Evolutionary conservation across 1,284 basidiomycete species (phyloP), one percentile per base, ranked within the genome.

Genomic region (Thelephora terrestris): DNA sequence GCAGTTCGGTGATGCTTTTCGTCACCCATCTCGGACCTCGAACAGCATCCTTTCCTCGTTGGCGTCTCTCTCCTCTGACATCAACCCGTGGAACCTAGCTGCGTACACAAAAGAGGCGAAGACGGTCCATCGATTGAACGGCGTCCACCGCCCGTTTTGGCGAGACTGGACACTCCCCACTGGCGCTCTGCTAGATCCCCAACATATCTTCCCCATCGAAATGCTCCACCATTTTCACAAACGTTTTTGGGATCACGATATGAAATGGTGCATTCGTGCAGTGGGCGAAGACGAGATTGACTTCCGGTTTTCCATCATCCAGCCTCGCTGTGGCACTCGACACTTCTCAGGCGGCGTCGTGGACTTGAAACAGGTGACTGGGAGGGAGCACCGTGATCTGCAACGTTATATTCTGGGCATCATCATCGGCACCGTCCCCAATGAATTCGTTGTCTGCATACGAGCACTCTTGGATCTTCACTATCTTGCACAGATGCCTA

Each of bases 201-300:
- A n/a, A n/a, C n/a, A n/a, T n/a, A n/a, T n/a, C n/a, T n/a, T n/a
- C n/a, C n/a, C n/a, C n/a, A n/a, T n/a, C n/a, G n/a, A n/a, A n/a
- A n/a, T n/a, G n/a, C n/a, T n/a, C n/a, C n/a, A n/a, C n/a, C n/a
- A n/a, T 21, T 39, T 16, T 6, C 45, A 46, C 29, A 46, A 46
- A 18, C 37, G 32, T 34, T 46, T 46, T 42, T 46, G 24, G 24
- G 45, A 46, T 18, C 45, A 46, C 34, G 45, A 39, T 7, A 18
- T 16, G 16, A 14, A 7, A 7, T 46, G 45, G 45, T 46, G 45
- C 20, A 42, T 39, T n/a, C 25, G 5, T 18, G 45, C 37, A 6
- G 45, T 46, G 6, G 35, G 37, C 14, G 29, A 24, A 24, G 7
- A 14, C 5, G 45, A 46, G 35, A 24, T 46, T 18, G 23, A 46